Conservation (phyloP, 78 protist genomes). For the Speleostelium caveatum region DNA sequence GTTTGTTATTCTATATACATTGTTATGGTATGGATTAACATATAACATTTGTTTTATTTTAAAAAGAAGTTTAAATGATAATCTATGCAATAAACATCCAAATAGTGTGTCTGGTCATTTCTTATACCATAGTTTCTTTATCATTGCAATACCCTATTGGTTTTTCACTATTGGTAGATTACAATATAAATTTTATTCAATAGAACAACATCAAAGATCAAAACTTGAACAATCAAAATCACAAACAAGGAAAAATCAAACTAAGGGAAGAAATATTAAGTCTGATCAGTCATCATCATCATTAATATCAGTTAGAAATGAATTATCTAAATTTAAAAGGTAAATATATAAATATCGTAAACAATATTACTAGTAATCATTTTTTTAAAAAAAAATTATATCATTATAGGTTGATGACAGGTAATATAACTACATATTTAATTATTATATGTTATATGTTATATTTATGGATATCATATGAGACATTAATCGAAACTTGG, state of each 20-base stretch:
- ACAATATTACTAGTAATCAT: too few species aligned
- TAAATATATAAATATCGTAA: too few species aligned
- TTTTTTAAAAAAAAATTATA: too few species aligned
- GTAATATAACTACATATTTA: neutral
- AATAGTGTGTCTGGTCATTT: conserved; percentile 69
- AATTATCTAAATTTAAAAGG: conserved; percentile 1
- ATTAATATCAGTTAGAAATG: conserved; percentile 15
- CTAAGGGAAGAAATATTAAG: neutral
- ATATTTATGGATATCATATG: neutral
- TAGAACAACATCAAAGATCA: neutral
- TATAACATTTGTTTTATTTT: conserved; percentile 37
- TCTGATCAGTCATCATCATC: too few species aligned
- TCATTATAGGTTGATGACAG: too few species aligned
- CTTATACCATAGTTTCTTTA: conserved; percentile 45
- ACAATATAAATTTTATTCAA: conserved; percentile 12
- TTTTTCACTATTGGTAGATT: conserved; percentile 66
- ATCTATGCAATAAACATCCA: conserved; percentile 17
- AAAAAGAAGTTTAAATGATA: conserved; percentile 30
- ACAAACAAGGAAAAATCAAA: neutral
- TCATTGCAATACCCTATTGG: conserved; percentile 37
- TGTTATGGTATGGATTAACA: conserved; percentile 64
- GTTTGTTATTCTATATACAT: conserved; percentile 31
- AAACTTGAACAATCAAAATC: neutral
- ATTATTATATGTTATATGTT: conserved; percentile 4
- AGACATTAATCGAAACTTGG: conserved; percentile 34